A percentile compares a stretch with the other conserved stretches of the same genome.
phyloP scores from a whole-genome alignment of 2,329 filamentous ascomycete species.

The Epichloe sylvatica region DNA sequence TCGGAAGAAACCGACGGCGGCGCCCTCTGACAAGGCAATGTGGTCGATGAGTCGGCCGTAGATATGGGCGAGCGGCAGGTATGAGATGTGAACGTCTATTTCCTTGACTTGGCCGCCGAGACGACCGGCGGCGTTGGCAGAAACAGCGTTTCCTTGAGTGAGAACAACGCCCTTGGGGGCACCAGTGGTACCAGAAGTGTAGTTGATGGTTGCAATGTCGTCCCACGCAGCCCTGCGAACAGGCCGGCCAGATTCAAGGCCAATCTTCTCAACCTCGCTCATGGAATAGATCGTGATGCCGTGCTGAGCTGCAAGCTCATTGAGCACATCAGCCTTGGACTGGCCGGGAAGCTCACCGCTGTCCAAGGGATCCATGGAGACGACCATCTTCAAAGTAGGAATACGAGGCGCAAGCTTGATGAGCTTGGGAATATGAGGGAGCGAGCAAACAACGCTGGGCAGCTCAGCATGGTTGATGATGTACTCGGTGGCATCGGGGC shows the following conservation, averaged over 20 bases:
- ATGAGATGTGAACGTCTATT: slow-evolving; percentile 60
- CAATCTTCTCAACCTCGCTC: slow-evolving; percentile 66
- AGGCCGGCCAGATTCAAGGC: slow-evolving; percentile 53
- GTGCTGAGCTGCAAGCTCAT: slow-evolving; percentile 56
- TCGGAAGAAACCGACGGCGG: slow-evolving; percentile 80
- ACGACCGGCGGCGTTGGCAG: slow-evolving; percentile 51
- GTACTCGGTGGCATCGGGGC: slow-evolving; percentile 81
- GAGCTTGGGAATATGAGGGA: slow-evolving; percentile 68
- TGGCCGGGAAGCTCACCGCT: slow-evolving; percentile 61
- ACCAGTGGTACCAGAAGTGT: slow-evolving; percentile 76
- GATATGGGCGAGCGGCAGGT: slow-evolving; percentile 88
- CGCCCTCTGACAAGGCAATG: slow-evolving; percentile 54
- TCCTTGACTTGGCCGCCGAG: slow-evolving; percentile 35
- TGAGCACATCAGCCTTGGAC: slow-evolving; percentile 64
- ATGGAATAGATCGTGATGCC: slow-evolving; percentile 72
- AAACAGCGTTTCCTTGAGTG: slow-evolving; percentile 67
- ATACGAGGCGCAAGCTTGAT: slow-evolving; percentile 66
- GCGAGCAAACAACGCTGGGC: slow-evolving; percentile 58
- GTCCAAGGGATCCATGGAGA: slow-evolving; percentile 74
- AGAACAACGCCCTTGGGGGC: slow-evolving; percentile 73
- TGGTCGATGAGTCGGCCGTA: slow-evolving; percentile 80
- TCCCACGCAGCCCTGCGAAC: slow-evolving; percentile 58
- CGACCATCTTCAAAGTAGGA: slow-evolving; percentile 71
- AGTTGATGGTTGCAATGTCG: slow-evolving; percentile 81
- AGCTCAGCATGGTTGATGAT: slow-evolving; percentile 86